Evolutionary conservation across 2,329 filamentous ascomycete species (phyloP), one percentile per base, ranked within the genome.

Genomic region (Beauveria scarabaeidicola): DNA sequence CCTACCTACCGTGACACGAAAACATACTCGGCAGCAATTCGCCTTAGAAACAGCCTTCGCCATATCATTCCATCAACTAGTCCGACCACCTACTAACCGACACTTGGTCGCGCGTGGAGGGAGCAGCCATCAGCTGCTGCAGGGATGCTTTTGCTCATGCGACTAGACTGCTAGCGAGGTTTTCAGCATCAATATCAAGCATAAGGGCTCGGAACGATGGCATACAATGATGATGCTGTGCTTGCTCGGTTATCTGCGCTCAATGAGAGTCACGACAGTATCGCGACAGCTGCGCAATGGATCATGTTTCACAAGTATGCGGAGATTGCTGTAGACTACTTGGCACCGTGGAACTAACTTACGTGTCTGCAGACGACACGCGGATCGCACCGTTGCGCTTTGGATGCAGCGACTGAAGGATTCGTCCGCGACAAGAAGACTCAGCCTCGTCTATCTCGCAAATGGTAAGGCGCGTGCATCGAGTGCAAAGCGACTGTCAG

Each of bases 231-330:
- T 75, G 94, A 99, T 77, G 90, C 91, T 51, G 91, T 99, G 59
- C 85, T 92, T 72, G 91, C 93, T 58, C 97, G 97, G 78, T 87
- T 99, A 58, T 95, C 92, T 36, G 90, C 91, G 46, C 83, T 99
- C 63, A 97, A 96, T 74, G 95, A 99, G 76, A 96, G 91, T 11
- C 93, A 99, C 73, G 94, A 99, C 72, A 95, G 91, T 75, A 97
- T 99, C 69, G 84, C 96, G 62, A 93, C 90, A 40, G 92, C 96
- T 63, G 91, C 94, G 61, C 93, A 97, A 85, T 99, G 95, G 95
- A 94, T 99, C 63, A 95, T 99, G 88, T 99, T 99, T 73, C 93
- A 99, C 76, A 88, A 91, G 91, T 96, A 85, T 38, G 56, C 27
- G 63, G 72, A 61, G 8, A 25, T 19, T 43, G 29, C 43, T n/a